Evolutionary conservation across 1,139 yeast species (phyloP), one percentile per base, ranked within the genome.

Genomic region (Candida sp.): DNA sequence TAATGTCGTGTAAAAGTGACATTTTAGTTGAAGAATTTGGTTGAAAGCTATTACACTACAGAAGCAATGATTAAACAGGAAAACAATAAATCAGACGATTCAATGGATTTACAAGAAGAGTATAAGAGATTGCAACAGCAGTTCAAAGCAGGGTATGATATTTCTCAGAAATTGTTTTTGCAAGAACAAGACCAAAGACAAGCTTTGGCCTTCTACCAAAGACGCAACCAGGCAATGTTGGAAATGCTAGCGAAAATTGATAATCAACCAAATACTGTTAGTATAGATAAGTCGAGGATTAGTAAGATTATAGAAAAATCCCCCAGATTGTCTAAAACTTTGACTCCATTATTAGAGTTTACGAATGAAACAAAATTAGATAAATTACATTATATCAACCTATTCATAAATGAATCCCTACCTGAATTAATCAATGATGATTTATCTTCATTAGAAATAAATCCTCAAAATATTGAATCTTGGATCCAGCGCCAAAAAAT

Each of bases 351-450:
- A 8, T 21, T 49, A 2, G 25, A 45, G 6, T 40, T 45, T 4
- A 37, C 40, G n/a, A 8, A 22, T 42, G 25, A 42, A 25, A 42
- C 23, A 5, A 40, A 36, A 3, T 36, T 51, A 1, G 15, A 47
- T 21, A 46, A 47, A 30, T 43, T 46, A 33, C 40, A 49, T 22
- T 45, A 51, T 21, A 29, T 56, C 8, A 53, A 58, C 44, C 42
- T 57, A 22, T 51, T 52, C 32, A 41, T 66, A 9, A 51, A 56
- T 9, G 78, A 73, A 45, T 49, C 61, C 25, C 54, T 72, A 1
- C 68, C 76, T 1, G 78, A 72, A 15, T 53, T 70, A 36, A 55
- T 63, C n/a, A 57, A 63, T 38, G 77, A 73, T 46, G 78, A 73
- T 45, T 50, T 69, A 22, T 60, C 61, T 32, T 50, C 55, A 7